A percentile compares a stretch with the other conserved stretches of the same genome.
Evolutionary conservation across 257 asterid species (phyloP).

Genomic region (Penstemon davidsonii): DNA sequence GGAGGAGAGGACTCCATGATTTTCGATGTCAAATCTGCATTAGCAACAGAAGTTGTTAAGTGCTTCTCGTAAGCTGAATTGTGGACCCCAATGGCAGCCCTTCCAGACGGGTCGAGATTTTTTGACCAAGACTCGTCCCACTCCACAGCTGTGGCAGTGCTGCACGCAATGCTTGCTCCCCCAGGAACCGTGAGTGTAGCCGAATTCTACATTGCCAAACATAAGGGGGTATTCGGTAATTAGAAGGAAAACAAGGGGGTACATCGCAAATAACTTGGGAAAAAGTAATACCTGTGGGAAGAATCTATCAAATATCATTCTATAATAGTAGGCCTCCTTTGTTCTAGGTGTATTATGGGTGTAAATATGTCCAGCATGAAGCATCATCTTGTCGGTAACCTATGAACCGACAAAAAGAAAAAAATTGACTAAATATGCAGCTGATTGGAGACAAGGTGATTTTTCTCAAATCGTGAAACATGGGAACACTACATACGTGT

Average conservation of each 20-base stretch:
- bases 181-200: constrained; percentile 85
- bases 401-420: constrained; percentile 21
- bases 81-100: constrained; percentile 94
- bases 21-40: constrained; percentile 39
- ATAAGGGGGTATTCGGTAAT: too few species aligned
- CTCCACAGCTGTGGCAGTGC: constrained; percentile 78
- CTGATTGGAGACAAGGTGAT: too few species aligned
- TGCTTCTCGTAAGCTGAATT: constrained; percentile 65
- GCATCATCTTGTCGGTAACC: constrained; percentile 93
- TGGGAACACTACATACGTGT: constrained; percentile 47
- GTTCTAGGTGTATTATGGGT: constrained; percentile 88
- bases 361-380: constrained; percentile 70
- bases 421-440: background rate
- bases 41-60: constrained; percentile 21
- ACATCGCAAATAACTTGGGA: background rate
- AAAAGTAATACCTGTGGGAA: constrained; percentile 76
- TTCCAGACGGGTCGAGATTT: constrained; percentile 86
- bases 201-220: constrained; percentile 56
- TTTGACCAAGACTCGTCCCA: constrained; percentile 96
- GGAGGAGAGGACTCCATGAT: constrained; percentile 40
- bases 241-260: too few species aligned
- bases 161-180: constrained; percentile 90
- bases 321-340: constrained; percentile 87
- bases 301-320: constrained; percentile 91
- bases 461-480: background rate